Evolutionary conservation across 2,329 filamentous ascomycete species (phyloP), one percentile per base, ranked within the genome.

Genomic region (Periconia digitata): DNA sequence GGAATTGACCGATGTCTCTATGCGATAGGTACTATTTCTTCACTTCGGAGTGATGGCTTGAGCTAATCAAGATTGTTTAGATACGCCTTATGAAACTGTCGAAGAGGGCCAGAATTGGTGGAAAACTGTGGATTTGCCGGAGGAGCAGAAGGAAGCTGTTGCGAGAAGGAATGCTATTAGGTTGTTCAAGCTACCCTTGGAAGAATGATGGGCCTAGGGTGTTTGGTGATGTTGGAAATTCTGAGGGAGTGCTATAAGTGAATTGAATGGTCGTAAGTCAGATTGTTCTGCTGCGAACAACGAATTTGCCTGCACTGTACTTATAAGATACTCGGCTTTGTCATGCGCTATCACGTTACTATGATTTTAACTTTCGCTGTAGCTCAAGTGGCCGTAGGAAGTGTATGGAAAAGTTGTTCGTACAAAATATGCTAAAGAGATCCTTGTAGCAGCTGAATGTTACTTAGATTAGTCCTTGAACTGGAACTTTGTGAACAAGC

Each of bases 1-100:
- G 72, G 72, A 0, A 49, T 65, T 1, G 67, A 73, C 3, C 54
- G 73, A 16, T 76, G 74, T 44, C 49, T 76, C 27, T 76, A 62
- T 46, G 69, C 73, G 0, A 75, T 76, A 27, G 61, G 61, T 64
- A 39, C 40, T 55, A 49, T 12, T 6, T 3, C 2, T 23, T 10
- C 18, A 15, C 17, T 13, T 12, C 23, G 2, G 2, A 12, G 15
- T n/a, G 24, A 21, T n/a, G n/a, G 8, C 34, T 7, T 8, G 21
- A 27, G 32, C 18, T 18, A 18, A 43, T 47, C 22, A 51, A 17
- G 3, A 16, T 3, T 5, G 22, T 22, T 8, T 22, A 44, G 72
- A 74, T 69, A 61, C 52, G 51, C 64, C 35, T 15, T 54, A 55
- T 16, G 54, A 57, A 23, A 49, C 43, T 16, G 53, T 67, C 7